A percentile compares a stretch with the other conserved stretches of the same genome.
Evolutionary conservation across 2,329 filamentous ascomycete species (phyloP).

Genomic region (Diaporthe sp.): DNA sequence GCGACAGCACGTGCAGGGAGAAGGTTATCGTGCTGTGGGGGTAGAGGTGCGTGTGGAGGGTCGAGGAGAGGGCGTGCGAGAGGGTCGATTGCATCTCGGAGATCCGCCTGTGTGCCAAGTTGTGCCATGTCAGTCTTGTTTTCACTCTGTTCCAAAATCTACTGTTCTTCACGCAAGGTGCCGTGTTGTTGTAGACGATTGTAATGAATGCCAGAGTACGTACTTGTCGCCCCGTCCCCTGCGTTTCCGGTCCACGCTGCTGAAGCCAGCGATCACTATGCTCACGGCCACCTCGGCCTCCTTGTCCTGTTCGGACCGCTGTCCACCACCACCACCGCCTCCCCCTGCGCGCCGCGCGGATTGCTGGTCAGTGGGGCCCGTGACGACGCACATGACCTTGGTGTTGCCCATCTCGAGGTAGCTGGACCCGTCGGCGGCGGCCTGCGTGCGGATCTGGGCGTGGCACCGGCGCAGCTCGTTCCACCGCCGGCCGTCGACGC

Average conservation of each 20-base stretch:
- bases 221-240: constrained; percentile 84
- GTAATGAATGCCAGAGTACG: constrained; percentile 48
- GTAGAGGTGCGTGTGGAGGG: constrained; percentile 89
- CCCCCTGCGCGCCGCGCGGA: constrained; percentile 57
- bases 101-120: constrained; percentile 71
- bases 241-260: constrained; percentile 86
- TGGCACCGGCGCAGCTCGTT: constrained; percentile 93
- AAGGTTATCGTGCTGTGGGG: constrained; percentile 89
- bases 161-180: too few species aligned
- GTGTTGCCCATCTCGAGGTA: constrained; percentile 99
- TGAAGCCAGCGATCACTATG: constrained; percentile 89
- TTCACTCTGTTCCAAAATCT: neutral
- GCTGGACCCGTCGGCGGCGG: constrained; percentile 90
- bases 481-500: constrained; percentile 90
- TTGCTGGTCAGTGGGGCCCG: constrained; percentile 81
- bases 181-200: neutral
- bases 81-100: constrained; percentile 87
- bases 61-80: constrained; percentile 80
- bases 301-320: constrained; percentile 51
- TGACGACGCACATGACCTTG: constrained; percentile 93
- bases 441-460: constrained; percentile 92
- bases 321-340: constrained; percentile 57
- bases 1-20: constrained; percentile 86
- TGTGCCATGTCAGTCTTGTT: neutral
- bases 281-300: constrained; percentile 83